A percentile compares a stretch with the other conserved stretches of the same genome.
Conservation (phyloP, 225 moss, liverwort and hornwort genomes). For the Physcomitrellopsis africana region DNA sequence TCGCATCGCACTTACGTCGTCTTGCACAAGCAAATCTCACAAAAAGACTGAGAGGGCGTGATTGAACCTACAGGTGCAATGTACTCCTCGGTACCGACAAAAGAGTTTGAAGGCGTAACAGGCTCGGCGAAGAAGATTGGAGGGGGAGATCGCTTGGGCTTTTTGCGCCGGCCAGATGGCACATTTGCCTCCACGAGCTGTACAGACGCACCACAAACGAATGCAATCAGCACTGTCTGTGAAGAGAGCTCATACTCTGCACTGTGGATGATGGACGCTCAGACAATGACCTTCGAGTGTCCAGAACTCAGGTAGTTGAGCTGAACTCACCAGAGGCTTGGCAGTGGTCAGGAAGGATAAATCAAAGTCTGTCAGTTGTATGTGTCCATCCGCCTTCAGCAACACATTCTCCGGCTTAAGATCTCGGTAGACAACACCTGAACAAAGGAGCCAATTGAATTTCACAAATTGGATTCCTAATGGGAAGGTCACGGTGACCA, state of each 20-base stretch:
- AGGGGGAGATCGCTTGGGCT: constrained; percentile 44
- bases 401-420: constrained; percentile 94
- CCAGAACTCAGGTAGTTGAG: too few species aligned
- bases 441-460: neutral
- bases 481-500: neutral
- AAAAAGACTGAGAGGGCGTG: too few species aligned
- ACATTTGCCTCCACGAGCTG: constrained; percentile 58
- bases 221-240: too few species aligned
- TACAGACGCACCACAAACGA: neutral
- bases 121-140: constrained; percentile 85
- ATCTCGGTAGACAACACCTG: constrained; percentile 93
- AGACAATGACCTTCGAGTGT: too few species aligned
- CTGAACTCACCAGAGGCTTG: constrained; percentile 61
- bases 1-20: neutral
- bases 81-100: constrained; percentile 97
- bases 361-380: constrained; percentile 93
- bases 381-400: constrained; percentile 77
- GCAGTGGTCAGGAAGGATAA: constrained; percentile 79
- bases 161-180: constrained; percentile 53
- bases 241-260: too few species aligned
- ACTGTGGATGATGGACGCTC: too few species aligned
- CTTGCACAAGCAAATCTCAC: too few species aligned
- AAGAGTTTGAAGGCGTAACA: constrained; percentile 73
- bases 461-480: too few species aligned
- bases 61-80: constrained; percentile 76